These are phyloP conservation scores for Paracorniculantispora psalliotae DNA, from an alignment of 2,329 filamentous ascomycete genomes.

Conservation along the genomic window DNA sequence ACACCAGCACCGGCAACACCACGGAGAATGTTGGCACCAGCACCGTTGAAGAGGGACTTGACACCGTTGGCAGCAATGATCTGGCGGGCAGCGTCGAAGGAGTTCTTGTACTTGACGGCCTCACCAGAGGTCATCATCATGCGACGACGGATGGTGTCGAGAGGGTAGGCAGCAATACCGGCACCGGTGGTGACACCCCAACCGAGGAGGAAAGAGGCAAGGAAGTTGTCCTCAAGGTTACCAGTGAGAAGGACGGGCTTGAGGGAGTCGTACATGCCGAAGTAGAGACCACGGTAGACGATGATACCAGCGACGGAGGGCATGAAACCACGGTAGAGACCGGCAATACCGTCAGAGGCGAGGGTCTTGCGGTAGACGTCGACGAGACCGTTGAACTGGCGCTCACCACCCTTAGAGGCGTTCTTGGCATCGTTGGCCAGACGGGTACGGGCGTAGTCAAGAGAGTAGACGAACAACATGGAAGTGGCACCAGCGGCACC, in stretches of 20 bases:
- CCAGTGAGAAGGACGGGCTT: constrained; percentile 97
- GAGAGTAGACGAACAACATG: constrained; percentile 99
- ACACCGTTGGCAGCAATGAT: constrained; percentile 97
- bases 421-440: constrained; percentile 99
- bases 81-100: constrained; percentile 90
- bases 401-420: constrained; percentile 92
- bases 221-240: constrained; percentile 93
- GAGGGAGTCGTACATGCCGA: constrained; percentile 99
- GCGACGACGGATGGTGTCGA: constrained; percentile 99
- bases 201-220: constrained; percentile 97
- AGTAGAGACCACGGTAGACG: constrained; percentile 99
- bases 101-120: constrained; percentile 99
- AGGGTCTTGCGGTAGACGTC: constrained; percentile 99
- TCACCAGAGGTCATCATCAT: constrained; percentile 99
- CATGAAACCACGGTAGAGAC: constrained; percentile 99
- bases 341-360: constrained; percentile 94
- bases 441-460: constrained; percentile 99
- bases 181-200: constrained; percentile 99
- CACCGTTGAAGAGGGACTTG: constrained; percentile 99
- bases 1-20: constrained; percentile 99
- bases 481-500: constrained; percentile 99
- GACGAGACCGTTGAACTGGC: constrained; percentile 99
- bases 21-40: constrained; percentile 99
- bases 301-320: constrained; percentile 98
- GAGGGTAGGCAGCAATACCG: constrained; percentile 99